Evolutionary conservation across 1,139 yeast genomes (phyloP), one percentile per base, ranked within the genome.

Genomic region (Arxiozyma slooffiae): DNA sequence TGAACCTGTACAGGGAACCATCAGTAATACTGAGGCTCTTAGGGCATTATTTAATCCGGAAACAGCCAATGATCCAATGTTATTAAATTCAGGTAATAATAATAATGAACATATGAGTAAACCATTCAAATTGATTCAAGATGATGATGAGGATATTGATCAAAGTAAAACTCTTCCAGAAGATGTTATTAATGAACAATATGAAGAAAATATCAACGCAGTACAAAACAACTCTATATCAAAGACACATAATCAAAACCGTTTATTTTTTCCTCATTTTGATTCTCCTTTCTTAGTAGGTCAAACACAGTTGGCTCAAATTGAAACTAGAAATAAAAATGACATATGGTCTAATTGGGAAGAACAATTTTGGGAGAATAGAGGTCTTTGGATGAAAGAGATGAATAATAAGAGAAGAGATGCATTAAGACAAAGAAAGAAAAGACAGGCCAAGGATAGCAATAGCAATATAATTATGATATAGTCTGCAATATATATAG

Each of bases 231-330:
- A 36, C 1, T 38, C 20, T 14, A 21, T 21, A 18, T 8, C 50
- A 48, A 47, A 42, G 50, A 44, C 50, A 50, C 38, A 53, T 22
- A 38, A 48, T 18, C 41, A 44, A 44, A 54, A 54, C 9, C 55
- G 55, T 0, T 71, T 90, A 37, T 90, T 90, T 67, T 90, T 95
- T 77, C 71, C 82, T 2, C 97, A 90, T 64, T 72, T 74, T 14
- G 85, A 85, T 34, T 89, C 97, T 0, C 96, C 96, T 0, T 92
- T 87, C 67, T 72, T 90, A 58, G 79, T 78, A 49, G 82, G 96
- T 0, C 97, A 89, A 67, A 75, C 96, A 0, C 95, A 87, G 63
- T 66, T 88, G 48, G 78, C 78, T 53, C 82, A 81, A 60, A 62
- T 88, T 39, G 75, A 58, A 43, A 56, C 59, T 11, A 68, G 69